Evolutionary conservation across 169 alveolate genomes (phyloP).

Genomic region (Babesia bigemina): DNA sequence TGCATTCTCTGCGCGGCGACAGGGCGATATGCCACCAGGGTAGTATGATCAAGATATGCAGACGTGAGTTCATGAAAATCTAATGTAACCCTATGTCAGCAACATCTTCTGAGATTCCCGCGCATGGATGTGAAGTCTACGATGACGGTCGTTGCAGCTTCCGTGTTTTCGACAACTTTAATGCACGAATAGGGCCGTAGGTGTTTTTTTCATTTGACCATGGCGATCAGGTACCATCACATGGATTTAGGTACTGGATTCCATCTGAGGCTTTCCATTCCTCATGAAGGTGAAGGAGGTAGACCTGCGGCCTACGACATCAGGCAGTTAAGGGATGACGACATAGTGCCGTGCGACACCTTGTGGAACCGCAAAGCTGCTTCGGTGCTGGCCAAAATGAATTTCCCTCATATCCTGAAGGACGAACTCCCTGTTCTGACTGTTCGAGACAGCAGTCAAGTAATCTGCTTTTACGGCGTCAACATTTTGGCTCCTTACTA

Average conservation of each 20-base stretch:
- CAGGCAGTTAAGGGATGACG: conserved; percentile 50
- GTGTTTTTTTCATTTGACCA: background rate
- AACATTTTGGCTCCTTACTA: conserved; percentile 56
- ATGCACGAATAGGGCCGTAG: background rate
- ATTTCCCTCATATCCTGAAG: conserved; percentile 28
- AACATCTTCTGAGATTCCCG: background rate
- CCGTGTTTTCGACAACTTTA: conserved; percentile 26
- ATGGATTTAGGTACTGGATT: background rate
- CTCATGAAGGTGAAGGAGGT: background rate
- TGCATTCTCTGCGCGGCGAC: conserved; percentile 21
- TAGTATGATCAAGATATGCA: conserved; percentile 5
- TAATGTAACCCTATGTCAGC: background rate
- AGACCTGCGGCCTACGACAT: conserved; percentile 37
- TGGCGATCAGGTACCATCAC: background rate
- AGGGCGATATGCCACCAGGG: conserved; percentile 43
- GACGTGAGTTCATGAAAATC: background rate
- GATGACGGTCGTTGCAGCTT: conserved; percentile 32
- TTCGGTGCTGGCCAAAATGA: conserved; percentile 35
- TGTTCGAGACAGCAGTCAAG: conserved; percentile 41
- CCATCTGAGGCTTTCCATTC: conserved; percentile 15
- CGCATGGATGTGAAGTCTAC: background rate
- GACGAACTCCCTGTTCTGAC: conserved; percentile 66
- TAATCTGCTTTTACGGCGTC: conserved; percentile 62
- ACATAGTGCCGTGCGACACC: conserved; percentile 40
- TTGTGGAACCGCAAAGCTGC: conserved; percentile 53